Evolutionary conservation across 441 rosid genomes (phyloP).

Genomic region (Macaranga tanarius): DNA sequence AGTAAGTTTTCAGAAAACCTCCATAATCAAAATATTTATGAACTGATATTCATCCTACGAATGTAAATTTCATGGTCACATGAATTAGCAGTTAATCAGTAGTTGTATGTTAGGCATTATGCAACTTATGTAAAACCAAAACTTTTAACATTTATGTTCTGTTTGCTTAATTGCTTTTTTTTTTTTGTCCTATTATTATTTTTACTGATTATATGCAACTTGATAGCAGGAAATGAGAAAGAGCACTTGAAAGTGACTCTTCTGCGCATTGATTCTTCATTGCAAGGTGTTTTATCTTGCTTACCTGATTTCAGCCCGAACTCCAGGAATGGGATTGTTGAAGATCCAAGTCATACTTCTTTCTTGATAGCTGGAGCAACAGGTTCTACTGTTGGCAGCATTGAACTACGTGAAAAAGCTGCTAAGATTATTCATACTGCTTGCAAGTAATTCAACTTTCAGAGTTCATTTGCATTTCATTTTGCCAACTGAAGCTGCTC

Average conservation of each 20-base stretch:
- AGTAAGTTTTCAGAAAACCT: conserved; percentile 9
- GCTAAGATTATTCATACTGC: conserved; percentile 75
- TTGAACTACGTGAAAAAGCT: conserved; percentile 86
- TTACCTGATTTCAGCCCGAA: conserved; percentile 99
- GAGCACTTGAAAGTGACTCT: conserved; percentile 98
- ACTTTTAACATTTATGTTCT: neutral
- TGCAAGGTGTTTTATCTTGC: conserved; percentile 99
- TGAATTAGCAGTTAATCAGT: neutral
- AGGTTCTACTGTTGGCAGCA: conserved; percentile 88
- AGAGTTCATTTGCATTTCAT: conserved; percentile 10
- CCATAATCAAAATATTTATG: neutral
- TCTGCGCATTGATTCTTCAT: conserved; percentile 91
- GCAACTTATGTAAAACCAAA: conserved; percentile 3
- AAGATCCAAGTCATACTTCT: conserved; percentile 50
- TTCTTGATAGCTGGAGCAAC: conserved; percentile 98
- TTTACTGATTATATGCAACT: conserved; percentile 28
- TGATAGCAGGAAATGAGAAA: conserved; percentile 89
- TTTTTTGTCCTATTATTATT: neutral
- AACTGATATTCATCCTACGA: conserved; percentile 5
- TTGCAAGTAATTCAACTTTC: conserved; percentile 77
- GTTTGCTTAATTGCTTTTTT: neutral
- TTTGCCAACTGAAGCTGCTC: conserved; percentile 11
- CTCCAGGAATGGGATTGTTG: conserved; percentile 58
- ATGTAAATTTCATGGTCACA: neutral
- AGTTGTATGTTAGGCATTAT: neutral